phyloP scores from a whole-genome alignment of 257 asterid genomes.

The Schizonepeta tenuifolia region DNA sequence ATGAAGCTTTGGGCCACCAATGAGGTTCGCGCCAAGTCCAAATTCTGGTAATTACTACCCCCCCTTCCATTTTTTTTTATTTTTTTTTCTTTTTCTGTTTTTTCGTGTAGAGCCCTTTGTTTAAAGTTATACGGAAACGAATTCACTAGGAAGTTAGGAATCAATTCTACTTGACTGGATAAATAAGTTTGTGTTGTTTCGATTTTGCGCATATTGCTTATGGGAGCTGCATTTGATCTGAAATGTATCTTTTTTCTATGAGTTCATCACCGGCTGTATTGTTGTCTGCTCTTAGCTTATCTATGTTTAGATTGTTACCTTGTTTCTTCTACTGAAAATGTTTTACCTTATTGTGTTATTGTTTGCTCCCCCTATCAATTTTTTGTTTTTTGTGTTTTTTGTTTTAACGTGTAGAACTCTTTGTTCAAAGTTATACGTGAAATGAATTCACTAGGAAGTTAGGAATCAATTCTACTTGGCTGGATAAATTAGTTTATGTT shows the following conservation, averaged over 20 bases:
- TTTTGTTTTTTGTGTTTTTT: too few species aligned
- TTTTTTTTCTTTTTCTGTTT: not conserved
- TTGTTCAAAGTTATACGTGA: too few species aligned
- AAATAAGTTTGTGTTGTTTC: not conserved
- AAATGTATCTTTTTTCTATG: not conserved
- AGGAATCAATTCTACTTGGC: too few species aligned
- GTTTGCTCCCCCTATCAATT: too few species aligned
- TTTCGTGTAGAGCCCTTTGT: not conserved
- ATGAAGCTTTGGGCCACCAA: slow-evolving; percentile 87
- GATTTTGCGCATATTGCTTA: not conserved
- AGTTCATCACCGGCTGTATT: not conserved
- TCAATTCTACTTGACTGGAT: not conserved
- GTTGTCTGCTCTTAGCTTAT: not conserved
- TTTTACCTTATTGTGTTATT: too few species aligned
- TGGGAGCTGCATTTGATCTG: not conserved
- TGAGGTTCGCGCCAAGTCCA: slow-evolving; percentile 79
- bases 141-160: not conserved
- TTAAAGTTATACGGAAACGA: not conserved
- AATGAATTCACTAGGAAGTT: too few species aligned
- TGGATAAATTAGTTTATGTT: too few species aligned
- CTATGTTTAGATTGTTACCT: too few species aligned
- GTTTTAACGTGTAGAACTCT: too few species aligned
- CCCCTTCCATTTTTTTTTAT: not conserved
- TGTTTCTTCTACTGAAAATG: too few species aligned
- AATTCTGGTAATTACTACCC: slow-evolving; percentile 54